These are phyloP conservation scores for Umbelopsis sp. DNA, from an alignment of 371 early-diverging fungal species.

Conservation along the genomic window DNA sequence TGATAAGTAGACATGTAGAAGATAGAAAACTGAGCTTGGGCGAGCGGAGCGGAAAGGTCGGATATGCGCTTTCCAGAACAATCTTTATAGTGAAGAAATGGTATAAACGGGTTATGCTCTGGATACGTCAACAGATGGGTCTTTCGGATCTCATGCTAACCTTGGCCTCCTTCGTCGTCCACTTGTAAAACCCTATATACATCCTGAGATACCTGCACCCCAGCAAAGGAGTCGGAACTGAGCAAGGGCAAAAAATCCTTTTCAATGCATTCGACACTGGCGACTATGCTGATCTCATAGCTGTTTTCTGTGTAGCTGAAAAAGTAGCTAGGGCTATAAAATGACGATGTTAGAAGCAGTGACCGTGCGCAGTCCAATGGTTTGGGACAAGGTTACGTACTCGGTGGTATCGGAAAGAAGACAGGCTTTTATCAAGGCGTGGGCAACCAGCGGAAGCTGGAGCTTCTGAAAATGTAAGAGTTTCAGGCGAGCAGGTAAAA, in stretches of 20 bases:
- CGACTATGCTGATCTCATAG: conserved; percentile 73
- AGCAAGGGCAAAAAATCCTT: conserved; percentile 54
- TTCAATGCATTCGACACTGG: conserved; percentile 58
- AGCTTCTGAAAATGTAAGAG: conserved; percentile 50
- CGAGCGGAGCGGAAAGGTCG: conserved; percentile 71
- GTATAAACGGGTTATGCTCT: no score
- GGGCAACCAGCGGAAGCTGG: conserved; percentile 53
- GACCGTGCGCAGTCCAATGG: background rate
- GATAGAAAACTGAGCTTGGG: conserved; percentile 67
- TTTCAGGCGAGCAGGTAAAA: conserved; percentile 49
- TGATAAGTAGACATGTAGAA: conserved; percentile 78
- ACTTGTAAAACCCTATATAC: conserved; percentile 72
- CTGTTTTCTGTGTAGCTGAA: conserved; percentile 79
- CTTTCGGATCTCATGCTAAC: conserved; percentile 34
- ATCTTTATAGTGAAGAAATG: conserved; percentile 35
- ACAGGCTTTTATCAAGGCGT: conserved; percentile 68
- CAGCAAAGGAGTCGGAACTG: conserved; percentile 38
- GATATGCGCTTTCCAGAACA: conserved; percentile 73
- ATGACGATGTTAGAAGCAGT: background rate
- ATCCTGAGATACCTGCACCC: conserved; percentile 54
- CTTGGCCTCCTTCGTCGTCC: conserved; percentile 70
- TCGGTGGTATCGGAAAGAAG: conserved; percentile 53
- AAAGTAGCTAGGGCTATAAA: conserved; percentile 58
- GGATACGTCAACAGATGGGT: background rate
- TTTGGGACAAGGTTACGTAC: conserved; percentile 24